A percentile compares a stretch with the other conserved stretches of the same genome.
Evolutionary conservation across 305 asterid genomes (phyloP).

Genomic region (Ruellia speciosa): DNA sequence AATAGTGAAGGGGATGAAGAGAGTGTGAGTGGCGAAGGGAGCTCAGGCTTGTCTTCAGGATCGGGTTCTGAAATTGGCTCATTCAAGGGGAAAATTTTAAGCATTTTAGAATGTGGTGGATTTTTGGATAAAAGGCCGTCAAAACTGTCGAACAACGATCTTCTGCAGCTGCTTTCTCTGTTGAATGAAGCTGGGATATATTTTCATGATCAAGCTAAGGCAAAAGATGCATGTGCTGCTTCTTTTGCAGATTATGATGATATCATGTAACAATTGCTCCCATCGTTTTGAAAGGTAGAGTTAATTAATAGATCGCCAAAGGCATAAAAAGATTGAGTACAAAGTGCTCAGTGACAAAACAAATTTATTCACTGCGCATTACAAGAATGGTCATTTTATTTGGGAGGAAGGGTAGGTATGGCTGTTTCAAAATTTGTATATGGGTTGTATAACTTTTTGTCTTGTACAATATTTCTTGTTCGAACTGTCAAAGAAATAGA

Average conservation of each 20-base stretch:
- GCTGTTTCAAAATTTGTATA: too few relatives aligned
- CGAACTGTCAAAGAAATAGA: too few relatives aligned
- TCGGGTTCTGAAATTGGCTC: constrained; percentile 23
- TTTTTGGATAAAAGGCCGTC: constrained; percentile 73
- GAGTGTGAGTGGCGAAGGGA: constrained; percentile 15
- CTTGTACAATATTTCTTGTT: too few relatives aligned
- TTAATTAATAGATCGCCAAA: too few relatives aligned
- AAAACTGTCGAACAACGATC: constrained; percentile 54
- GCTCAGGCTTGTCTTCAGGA: constrained; percentile 12
- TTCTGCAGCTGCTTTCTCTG: constrained; percentile 50
- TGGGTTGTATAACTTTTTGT: too few relatives aligned
- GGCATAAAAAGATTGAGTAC: too few relatives aligned
- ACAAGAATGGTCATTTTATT: too few relatives aligned
- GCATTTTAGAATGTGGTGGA: constrained; percentile 43
- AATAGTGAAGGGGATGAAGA: constrained; percentile 27
- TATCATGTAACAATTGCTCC: constrained; percentile 20
- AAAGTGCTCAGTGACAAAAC: too few relatives aligned
- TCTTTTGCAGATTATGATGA: constrained; percentile 26
- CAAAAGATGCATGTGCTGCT: constrained; percentile 23
- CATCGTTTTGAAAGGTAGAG: neutral
- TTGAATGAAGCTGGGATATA: constrained; percentile 65
- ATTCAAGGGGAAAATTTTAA: constrained; percentile 41
- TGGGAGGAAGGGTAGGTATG: too few relatives aligned
- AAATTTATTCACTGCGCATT: too few relatives aligned
- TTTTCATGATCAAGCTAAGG: constrained; percentile 44